phyloP scores from a whole-genome alignment of 768 basidiomycete species.

The Russula griseocarnosa region DNA sequence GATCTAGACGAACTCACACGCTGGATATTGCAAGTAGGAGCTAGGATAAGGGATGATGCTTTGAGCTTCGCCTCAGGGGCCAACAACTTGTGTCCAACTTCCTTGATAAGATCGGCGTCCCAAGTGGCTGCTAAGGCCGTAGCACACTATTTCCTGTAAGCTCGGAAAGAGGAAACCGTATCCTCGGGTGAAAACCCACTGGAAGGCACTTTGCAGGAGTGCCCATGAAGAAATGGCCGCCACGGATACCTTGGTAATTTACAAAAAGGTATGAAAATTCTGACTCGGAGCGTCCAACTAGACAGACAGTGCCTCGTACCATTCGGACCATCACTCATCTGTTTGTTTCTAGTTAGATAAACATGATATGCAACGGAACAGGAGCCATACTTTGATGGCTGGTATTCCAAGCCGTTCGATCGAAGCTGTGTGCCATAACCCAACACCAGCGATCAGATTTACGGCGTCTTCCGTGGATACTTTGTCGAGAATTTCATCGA shows the following conservation, averaged over 20 bases:
- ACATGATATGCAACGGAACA: neutral
- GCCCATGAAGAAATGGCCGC: conserved; percentile 76
- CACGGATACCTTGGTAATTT: conserved; percentile 44
- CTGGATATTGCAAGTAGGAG: conserved; percentile 83
- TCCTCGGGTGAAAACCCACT: conserved; percentile 35
- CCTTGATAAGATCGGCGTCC: conserved; percentile 59
- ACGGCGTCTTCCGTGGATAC: conserved; percentile 75
- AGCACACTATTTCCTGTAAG: conserved; percentile 42
- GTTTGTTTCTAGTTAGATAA: neutral
- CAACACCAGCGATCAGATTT: conserved; percentile 64
- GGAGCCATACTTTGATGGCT: conserved; percentile 54
- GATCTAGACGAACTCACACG: conserved; percentile 43
- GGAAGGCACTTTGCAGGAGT: conserved; percentile 79
- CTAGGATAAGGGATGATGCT: conserved; percentile 65
- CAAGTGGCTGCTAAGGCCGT: conserved; percentile 69
- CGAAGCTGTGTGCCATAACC: conserved; percentile 72
- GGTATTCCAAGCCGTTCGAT: conserved; percentile 69
- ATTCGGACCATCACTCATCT: conserved; percentile 81
- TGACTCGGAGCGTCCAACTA: conserved; percentile 3
- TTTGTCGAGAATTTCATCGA: conserved; percentile 58
- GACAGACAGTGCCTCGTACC: conserved; percentile 39
- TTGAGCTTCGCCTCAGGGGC: conserved; percentile 69
- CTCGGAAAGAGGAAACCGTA: neutral
- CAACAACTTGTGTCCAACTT: conserved; percentile 59
- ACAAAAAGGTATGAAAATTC: neutral